A percentile compares a stretch with the other conserved stretches of the same genome.
phyloP scores from a whole-genome alignment of 805 yeast genomes.

The Blastobotrys mokoenaii region DNA sequence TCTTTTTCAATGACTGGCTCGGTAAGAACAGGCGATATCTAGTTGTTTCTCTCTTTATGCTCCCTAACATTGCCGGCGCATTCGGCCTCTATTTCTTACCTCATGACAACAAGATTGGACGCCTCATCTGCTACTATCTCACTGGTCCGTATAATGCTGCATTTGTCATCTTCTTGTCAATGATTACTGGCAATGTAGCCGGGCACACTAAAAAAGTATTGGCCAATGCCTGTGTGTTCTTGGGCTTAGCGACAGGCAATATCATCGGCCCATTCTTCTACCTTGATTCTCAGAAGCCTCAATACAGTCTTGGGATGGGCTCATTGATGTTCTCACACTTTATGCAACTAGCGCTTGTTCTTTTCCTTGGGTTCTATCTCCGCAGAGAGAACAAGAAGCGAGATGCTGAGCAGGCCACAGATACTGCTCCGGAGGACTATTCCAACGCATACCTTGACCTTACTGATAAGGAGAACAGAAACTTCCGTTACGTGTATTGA shows the following conservation, averaged over 20 bases:
- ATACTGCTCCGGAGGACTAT: not conserved
- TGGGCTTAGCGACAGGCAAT: conserved; percentile 49
- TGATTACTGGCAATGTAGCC: conserved; percentile 40
- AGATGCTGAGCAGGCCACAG: conserved; percentile 3
- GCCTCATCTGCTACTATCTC: conserved; percentile 33
- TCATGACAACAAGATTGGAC: conserved; percentile 26
- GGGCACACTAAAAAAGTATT: conserved; percentile 51
- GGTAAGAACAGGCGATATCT: conserved; percentile 4
- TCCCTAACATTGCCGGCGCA: conserved; percentile 25
- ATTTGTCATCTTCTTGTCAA: conserved; percentile 8
- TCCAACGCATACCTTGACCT: conserved; percentile 9
- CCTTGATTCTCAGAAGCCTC: conserved; percentile 8
- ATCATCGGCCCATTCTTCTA: conserved; percentile 43
- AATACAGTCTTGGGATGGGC: conserved; percentile 21
- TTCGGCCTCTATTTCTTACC: conserved; percentile 37
- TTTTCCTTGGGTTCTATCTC: conserved; percentile 5
- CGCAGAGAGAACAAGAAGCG: conserved; percentile 8
- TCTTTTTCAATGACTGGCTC: conserved; percentile 6
- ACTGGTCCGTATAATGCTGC: conserved; percentile 27
- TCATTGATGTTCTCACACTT: conserved; percentile 12
- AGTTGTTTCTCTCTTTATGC: conserved; percentile 32
- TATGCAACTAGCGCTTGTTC: conserved; percentile 19
- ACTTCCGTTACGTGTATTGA: conserved; percentile 10
- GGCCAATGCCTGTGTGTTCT: conserved; percentile 36
- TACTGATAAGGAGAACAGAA: conserved; percentile 12